Base-by-base conservation (phyloP, 495 filamentous ascomycete genomes). In the Neurospora sp. region DNA sequence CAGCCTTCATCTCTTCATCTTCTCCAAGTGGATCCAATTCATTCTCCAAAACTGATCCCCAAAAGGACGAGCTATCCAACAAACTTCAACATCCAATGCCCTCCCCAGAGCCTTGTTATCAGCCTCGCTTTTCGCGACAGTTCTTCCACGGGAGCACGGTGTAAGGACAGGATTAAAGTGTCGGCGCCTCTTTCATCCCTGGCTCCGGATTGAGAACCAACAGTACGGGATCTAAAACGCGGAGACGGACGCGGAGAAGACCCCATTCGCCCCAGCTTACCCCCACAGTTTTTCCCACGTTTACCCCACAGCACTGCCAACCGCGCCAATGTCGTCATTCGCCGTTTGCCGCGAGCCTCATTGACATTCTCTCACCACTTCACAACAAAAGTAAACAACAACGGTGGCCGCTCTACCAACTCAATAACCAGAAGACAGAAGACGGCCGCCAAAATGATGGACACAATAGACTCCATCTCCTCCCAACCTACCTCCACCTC, bases 401-500 rank as follows among this genome's bases (percentile, higher is more conserved):
- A 38, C 8, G 6, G 6, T 7, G 8, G 37, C 37, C 37, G 8
- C 37, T 38, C 37, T 38, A 38, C 37, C 37, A 38, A 38, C 8
- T 38, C 37, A 9, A 0, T 38, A 38, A 38, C 37, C 37, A 38
- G 9, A 38, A 38, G 37, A 38, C 5, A 38, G n/a, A n/a, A n/a
- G n/a, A n/a, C n/a, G n/a, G n/a, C n/a, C 1, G 28, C 15, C 54
- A 36, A 66, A 19, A 66, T 19, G 24, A 66, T 34, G 54, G 54
- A 66, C 54, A 66, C 54, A 31, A 17, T 66, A 15, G 54, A 74
- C 54, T 72, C 42, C 42, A 15, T 43, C 69, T 21, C 62, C n/a
- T 43, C 38, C 70, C 19, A 39, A 62, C 34, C 28, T 73, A 70
- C 71, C 74, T 70, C 70, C 70, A 6, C 73, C 8, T 24, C 28